Conservation (phyloP, 441 rosid species). For the Cnidoscolus chayamansa region DNA sequence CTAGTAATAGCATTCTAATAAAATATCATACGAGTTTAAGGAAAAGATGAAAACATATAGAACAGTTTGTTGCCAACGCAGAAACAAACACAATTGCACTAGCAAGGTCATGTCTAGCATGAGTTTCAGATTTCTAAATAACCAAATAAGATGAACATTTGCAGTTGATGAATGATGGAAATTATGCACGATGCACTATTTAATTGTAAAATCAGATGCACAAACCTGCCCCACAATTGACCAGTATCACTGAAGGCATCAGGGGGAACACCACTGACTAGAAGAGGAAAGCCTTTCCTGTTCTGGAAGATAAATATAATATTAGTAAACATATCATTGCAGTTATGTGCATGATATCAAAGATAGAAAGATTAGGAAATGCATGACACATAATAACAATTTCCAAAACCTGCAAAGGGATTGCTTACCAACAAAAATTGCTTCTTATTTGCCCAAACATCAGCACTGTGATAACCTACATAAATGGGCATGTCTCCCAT, state of each 20-base stretch:
- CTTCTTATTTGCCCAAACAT: constrained; percentile 95
- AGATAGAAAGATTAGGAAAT: constrained; percentile 14
- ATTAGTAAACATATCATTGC: constrained; percentile 15
- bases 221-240: constrained; percentile 93
- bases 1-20: not conserved
- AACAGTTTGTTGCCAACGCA: not conserved
- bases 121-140: not conserved
- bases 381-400: constrained; percentile 16
- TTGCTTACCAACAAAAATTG: constrained; percentile 72
- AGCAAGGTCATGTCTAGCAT: not conserved
- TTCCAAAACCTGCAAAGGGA: constrained; percentile 10
- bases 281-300: constrained; percentile 71
- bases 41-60: not conserved
- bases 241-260: constrained; percentile 96
- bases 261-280: constrained; percentile 95
- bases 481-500: constrained; percentile 99
- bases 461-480: constrained; percentile 95
- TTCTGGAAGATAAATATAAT: constrained; percentile 44
- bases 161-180: not conserved
- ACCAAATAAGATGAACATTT: constrained; percentile 1
- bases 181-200: not conserved
- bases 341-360: not conserved
- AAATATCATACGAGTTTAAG: not conserved
- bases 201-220: constrained; percentile 15
- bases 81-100: not conserved